These are phyloP conservation scores for Penicilliopsis zonata DNA, from an alignment of 495 filamentous ascomycete genomes.

Conservation along the genomic window DNA sequence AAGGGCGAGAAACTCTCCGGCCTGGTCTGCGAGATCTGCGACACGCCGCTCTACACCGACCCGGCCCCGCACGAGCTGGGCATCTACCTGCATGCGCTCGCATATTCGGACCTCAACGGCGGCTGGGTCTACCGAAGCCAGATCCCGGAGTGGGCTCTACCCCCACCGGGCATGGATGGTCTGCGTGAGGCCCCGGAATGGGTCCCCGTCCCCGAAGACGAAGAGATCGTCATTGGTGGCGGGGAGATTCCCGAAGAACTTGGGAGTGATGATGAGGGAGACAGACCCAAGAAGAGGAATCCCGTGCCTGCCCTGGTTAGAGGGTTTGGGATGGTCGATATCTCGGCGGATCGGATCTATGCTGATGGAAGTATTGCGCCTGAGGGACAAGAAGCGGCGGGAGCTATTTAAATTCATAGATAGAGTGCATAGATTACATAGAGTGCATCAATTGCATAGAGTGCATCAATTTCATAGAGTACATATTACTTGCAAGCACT, in stretches of 20 bases:
- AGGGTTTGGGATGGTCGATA: conserved; percentile 9
- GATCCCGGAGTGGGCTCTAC: conserved; percentile 77
- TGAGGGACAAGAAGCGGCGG: too few species aligned
- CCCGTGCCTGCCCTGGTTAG: conserved; percentile 7
- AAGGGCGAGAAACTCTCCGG: conserved; percentile 92
- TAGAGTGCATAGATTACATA: too few species aligned
- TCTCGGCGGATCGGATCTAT: conserved; percentile 4
- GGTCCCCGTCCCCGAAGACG: conserved; percentile 18
- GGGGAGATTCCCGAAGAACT: conserved; percentile 20
- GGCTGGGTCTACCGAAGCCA: conserved; percentile 78
- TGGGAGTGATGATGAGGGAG: conserved; percentile 4
- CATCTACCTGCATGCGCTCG: conserved; percentile 83
- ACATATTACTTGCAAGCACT: too few species aligned
- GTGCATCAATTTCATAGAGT: too few species aligned
- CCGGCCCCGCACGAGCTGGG: conserved; percentile 81
- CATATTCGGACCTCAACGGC: conserved; percentile 72
- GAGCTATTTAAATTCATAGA: too few species aligned
- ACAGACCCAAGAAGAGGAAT: conserved; percentile 1
- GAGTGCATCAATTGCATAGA: too few species aligned
- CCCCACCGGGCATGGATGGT: conserved; percentile 50
- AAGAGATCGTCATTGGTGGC: conserved; percentile 25
- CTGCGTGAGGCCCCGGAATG: conserved; percentile 41
- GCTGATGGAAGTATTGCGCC: conserved; percentile 1
- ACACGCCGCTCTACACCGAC: conserved; percentile 84
- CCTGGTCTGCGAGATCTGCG: conserved; percentile 63